Evolutionary conservation across 805 yeast species (phyloP).

Genomic region (Suhomyces vadensis): DNA sequence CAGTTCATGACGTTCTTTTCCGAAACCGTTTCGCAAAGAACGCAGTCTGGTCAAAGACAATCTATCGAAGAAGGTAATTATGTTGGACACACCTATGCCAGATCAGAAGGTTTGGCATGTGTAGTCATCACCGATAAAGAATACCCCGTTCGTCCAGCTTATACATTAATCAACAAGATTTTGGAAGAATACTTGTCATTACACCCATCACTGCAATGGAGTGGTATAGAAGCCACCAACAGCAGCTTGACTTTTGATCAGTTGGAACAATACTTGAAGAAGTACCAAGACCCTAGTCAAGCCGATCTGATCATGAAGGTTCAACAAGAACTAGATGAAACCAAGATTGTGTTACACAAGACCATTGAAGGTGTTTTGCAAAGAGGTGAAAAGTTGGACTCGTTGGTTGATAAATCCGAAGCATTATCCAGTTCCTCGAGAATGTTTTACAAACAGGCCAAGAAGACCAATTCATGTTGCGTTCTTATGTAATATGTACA

Average conservation of each 20-base stretch:
- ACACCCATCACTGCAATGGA: conserved; percentile 77
- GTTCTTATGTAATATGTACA: conserved; percentile 19
- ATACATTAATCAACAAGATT: conserved; percentile 84
- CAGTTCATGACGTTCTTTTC: conserved; percentile 96
- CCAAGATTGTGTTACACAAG: conserved; percentile 93
- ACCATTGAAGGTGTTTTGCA: conserved; percentile 92
- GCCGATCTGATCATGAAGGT: conserved; percentile 97
- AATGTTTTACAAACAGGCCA: conserved; percentile 96
- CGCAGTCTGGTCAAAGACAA: conserved; percentile 88
- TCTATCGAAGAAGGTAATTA: conserved; percentile 89
- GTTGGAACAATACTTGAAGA: conserved; percentile 67
- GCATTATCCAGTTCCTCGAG: conserved; percentile 85
- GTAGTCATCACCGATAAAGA: conserved; percentile 92
- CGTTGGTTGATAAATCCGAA: conserved; percentile 92
- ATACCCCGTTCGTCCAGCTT: conserved; percentile 96
- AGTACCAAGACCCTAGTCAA: conserved; percentile 95
- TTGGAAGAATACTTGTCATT: conserved; percentile 86
- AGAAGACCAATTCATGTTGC: conserved; percentile 55
- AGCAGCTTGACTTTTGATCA: conserved; percentile 54
- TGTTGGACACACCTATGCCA: conserved; percentile 86
- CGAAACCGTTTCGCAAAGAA: conserved; percentile 86
- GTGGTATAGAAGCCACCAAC: conserved; percentile 44
- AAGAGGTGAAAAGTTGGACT: conserved; percentile 94
- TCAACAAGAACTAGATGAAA: conserved; percentile 96
- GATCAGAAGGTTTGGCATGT: conserved; percentile 89